Percentiles rank a stretch among this genome's conserved stretches.
These are phyloP conservation scores for Anthracocystis panici-leucophaei DNA, from an alignment of 1,284 basidiomycete species.

Conservation along the genomic window DNA sequence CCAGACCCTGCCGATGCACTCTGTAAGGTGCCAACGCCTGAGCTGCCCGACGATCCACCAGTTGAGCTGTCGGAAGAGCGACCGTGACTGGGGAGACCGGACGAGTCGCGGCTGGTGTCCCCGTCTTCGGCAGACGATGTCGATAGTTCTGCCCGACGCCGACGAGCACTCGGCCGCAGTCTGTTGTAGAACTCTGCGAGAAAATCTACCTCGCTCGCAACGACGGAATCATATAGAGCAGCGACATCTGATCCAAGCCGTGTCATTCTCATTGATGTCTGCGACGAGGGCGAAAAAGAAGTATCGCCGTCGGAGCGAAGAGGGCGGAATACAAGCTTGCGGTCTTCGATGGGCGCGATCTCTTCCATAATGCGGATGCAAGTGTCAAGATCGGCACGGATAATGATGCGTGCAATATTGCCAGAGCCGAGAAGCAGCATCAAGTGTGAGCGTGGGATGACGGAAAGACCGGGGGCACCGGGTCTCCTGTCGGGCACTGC, in stretches of 20 bases:
- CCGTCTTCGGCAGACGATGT: slow-evolving; percentile 13
- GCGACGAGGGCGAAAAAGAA: slow-evolving; percentile 10
- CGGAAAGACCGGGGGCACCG: slow-evolving; percentile 28
- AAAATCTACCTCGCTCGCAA: slow-evolving; percentile 21
- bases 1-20: slow-evolving; percentile 6
- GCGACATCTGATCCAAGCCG: slow-evolving; percentile 3
- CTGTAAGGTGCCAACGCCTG: slow-evolving; percentile 3
- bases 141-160: neutral
- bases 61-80: slow-evolving; percentile 10
- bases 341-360: slow-evolving; percentile 35
- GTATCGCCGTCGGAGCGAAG: slow-evolving; percentile 10
- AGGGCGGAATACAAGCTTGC: slow-evolving; percentile 46
- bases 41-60: slow-evolving; percentile 3
- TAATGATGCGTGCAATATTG: slow-evolving; percentile 28
- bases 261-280: neutral
- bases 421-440: slow-evolving; percentile 43
- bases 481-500: slow-evolving; percentile 13
- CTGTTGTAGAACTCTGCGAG: slow-evolving; percentile 28
- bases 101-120: slow-evolving; percentile 35
- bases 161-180: slow-evolving; percentile 8
- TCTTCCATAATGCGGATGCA: slow-evolving; percentile 48
- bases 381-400: slow-evolving; percentile 29
- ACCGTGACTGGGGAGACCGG: slow-evolving; percentile 10
- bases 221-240: slow-evolving; percentile 10
- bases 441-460: slow-evolving; percentile 41